phyloP scores from a whole-genome alignment of 2,329 filamentous ascomycete species.

The Chaetothyriales sp. region DNA sequence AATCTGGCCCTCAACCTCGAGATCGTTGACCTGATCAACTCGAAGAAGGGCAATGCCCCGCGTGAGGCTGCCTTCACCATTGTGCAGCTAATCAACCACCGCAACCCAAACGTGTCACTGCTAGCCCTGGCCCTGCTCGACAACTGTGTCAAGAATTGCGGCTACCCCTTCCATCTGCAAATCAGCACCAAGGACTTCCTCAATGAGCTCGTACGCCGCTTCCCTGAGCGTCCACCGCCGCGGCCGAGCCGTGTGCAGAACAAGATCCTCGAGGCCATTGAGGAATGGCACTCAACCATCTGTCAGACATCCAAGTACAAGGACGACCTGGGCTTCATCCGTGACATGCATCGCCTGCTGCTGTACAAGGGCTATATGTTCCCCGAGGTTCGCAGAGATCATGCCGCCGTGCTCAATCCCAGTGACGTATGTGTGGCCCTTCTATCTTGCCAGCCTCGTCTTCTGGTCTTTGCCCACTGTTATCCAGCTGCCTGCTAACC shows the following conservation, averaged over 20 bases:
- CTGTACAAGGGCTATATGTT: conserved; percentile 97
- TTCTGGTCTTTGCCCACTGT: not conserved
- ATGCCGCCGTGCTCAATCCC: conserved; percentile 90
- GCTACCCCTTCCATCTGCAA: conserved; percentile 95
- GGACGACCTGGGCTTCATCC: conserved; percentile 87
- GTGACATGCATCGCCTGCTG: conserved; percentile 91
- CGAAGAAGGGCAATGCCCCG: conserved; percentile 89
- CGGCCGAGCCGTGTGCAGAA: conserved; percentile 75
- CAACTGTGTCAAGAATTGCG: conserved; percentile 99
- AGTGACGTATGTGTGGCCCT: conserved; percentile 60
- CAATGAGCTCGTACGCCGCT: conserved; percentile 90
- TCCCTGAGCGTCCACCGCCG: conserved; percentile 81
- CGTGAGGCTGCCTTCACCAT: conserved; percentile 89
- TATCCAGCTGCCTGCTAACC: not conserved
- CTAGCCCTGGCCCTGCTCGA: conserved; percentile 72
- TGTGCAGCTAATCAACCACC: conserved; percentile 87
- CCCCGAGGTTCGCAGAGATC: conserved; percentile 78
- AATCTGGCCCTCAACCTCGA: conserved; percentile 94
- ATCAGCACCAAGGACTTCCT: conserved; percentile 98
- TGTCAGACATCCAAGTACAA: conserved; percentile 96
- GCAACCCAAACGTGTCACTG: conserved; percentile 87
- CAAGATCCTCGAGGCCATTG: conserved; percentile 87
- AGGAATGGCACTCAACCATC: conserved; percentile 97
- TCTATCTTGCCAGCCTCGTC: not conserved
- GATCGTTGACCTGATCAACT: conserved; percentile 90